Evolutionary conservation across 1,284 basidiomycete species (phyloP), one percentile per base, ranked within the genome.

Genomic region (Ganoderma lucidum): DNA sequence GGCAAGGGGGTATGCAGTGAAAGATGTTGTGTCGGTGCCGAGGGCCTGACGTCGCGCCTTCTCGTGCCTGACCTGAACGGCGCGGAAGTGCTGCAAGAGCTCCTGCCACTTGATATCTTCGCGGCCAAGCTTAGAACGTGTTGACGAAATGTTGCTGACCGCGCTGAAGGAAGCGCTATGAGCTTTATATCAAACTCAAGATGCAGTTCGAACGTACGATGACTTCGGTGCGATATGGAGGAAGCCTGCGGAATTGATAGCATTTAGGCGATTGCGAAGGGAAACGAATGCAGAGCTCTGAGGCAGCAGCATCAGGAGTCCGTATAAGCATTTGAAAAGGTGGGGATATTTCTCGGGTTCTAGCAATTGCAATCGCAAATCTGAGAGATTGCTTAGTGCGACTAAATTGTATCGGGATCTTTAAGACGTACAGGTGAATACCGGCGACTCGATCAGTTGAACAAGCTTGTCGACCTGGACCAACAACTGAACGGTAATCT

Each of bases 401-500:
- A 55, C 15, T 14, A 4, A n/a, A 65, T 56, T n/a, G 5, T 15
- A 17, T 48, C n/a, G 32, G 39, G 39, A 66, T 65, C 35, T 0
- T 51, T 39, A 23, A 58, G 14, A 82, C 88, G 75, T 76, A 96
- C 96, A 97, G 53, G 97, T 99, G 79, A 99, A 99, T 8, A 99
- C 96, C 0, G 98, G 98, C 6, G 95, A 97, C 81, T 99, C 98
- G 70, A 99, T 96, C 9, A 99, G 86, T 81, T 99, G 97, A 15
- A 99, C 97, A 6, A 99, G 89, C 80, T 99, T 99, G 83, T 99
- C 98, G 44, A 99, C 93, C 78, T 99, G 98, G 2, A 99, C 96
- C 19, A 99, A 86, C 77, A 99, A 89, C 32, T 91, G 90, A 3
- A 99, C 96, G 0, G 97, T 99, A 74, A 99, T 94, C 80, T 99